Evolutionary conservation across 75 land plant genomes (phyloP), one percentile per base, ranked within the genome.

Genomic region (Selaginella moellendorffii): DNA sequence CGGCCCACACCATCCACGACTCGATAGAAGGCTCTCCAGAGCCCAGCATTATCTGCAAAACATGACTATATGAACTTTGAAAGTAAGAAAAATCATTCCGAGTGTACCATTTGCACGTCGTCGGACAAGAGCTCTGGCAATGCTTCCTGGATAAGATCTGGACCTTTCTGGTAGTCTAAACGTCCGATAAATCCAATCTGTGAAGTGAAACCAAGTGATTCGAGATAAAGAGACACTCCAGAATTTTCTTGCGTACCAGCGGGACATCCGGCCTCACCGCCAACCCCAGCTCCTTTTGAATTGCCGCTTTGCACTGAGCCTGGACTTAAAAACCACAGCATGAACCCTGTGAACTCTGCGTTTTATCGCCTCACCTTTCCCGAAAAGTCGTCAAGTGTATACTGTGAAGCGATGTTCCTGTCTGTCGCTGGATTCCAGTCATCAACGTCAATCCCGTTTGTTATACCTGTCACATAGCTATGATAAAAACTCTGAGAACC

Each of bases 151-250:
- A 92, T 81, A 8, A 92, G 31, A 76, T 92, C 97, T 26, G 77
- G 77, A 8, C 97, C 97, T 59, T 92, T 92, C 63, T 92, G 97
- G 66, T 88, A 88, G 61, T 92, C 97, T 63, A 92, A 68, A 54
- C 97, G 73, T 54, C 97, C 97, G 68, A 92, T 92, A 53, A 92
- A 92, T 24, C 90, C 97, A 71, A 92, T 80, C 90, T 85, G 51
- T 19, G n/a, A n/a, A n/a, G n/a, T n/a, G n/a, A n/a, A n/a, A n/a
- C n/a, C n/a, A n/a, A n/a, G n/a, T n/a, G n/a, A n/a, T n/a, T n/a
- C n/a, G n/a, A n/a, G n/a, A n/a, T n/a, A n/a, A n/a, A n/a, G n/a
- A n/a, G n/a, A n/a, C n/a, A n/a, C n/a, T n/a, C n/a, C n/a, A n/a
- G n/a, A n/a, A n/a, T n/a, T n/a, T n/a, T n/a, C n/a, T n/a, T n/a